Evolutionary conservation across 2,329 filamentous ascomycete species (phyloP).

Genomic region (Aureobasidium melanogenum): DNA sequence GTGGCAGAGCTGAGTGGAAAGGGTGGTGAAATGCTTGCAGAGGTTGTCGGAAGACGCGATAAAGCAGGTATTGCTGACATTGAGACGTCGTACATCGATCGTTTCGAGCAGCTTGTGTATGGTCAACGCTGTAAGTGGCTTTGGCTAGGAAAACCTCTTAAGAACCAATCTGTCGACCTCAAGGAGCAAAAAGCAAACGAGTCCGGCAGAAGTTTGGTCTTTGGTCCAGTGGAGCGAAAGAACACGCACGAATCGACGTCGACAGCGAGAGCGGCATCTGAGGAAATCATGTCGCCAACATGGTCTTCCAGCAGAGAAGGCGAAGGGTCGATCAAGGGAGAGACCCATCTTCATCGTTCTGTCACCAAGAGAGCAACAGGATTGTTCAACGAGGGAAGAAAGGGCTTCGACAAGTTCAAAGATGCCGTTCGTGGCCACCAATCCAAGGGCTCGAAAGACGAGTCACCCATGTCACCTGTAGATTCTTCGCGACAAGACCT

Average conservation of each 20-base stretch:
- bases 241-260: constrained; percentile 24
- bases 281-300: not conserved
- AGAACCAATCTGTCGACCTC: constrained; percentile 33
- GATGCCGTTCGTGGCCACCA: constrained; percentile 56
- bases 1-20: constrained; percentile 91
- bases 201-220: constrained; percentile 31
- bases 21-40: constrained; percentile 87
- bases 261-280: not conserved
- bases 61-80: constrained; percentile 87
- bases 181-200: constrained; percentile 51
- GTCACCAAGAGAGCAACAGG: constrained; percentile 68
- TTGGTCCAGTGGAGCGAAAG: constrained; percentile 40
- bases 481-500: not conserved
- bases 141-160: constrained; percentile 83
- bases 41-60: constrained; percentile 76
- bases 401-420: constrained; percentile 75
- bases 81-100: constrained; percentile 83
- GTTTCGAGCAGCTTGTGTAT: constrained; percentile 66
- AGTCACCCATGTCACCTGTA: not conserved
- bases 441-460: constrained; percentile 29
- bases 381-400: constrained; percentile 70
- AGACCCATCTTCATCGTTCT: constrained; percentile 29
- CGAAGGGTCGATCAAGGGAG: not conserved
- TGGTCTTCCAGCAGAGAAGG: constrained; percentile 1
- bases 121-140: constrained; percentile 88